Conservation (phyloP, 768 basidiomycete species). For the Boletus reticuloceps region DNA sequence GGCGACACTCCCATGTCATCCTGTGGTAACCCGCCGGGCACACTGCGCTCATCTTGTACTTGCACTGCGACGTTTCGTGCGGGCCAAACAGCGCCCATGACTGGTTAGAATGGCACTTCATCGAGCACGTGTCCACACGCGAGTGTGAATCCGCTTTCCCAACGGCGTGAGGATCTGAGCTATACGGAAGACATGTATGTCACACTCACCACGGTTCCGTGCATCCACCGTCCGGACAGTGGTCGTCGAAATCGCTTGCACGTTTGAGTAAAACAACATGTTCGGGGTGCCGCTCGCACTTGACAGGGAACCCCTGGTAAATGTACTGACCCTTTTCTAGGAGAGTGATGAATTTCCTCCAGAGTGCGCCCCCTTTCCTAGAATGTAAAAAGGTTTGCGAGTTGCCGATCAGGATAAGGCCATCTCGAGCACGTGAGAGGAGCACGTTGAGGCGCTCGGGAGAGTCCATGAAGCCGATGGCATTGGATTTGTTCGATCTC, state of each 20-base stretch:
- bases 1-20: slow-evolving; percentile 41
- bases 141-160: slow-evolving; percentile 6
- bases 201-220: slow-evolving; percentile 49
- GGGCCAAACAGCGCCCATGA: slow-evolving; percentile 34
- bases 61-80: slow-evolving; percentile 40
- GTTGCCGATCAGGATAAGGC: slow-evolving; percentile 65
- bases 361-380: slow-evolving; percentile 14
- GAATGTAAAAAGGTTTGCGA: slow-evolving; percentile 49
- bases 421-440: slow-evolving; percentile 64
- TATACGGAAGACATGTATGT: no score
- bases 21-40: slow-evolving; percentile 47
- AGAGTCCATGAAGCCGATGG: slow-evolving; percentile 71
- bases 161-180: neutral
- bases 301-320: slow-evolving; percentile 45
- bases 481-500: slow-evolving; percentile 50
- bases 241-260: slow-evolving; percentile 48
- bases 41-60: slow-evolving; percentile 27
- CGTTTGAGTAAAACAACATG: slow-evolving; percentile 36
- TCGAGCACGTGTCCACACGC: slow-evolving; percentile 43
- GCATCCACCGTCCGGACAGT: slow-evolving; percentile 65
- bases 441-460: slow-evolving; percentile 70
- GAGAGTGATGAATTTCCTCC: slow-evolving; percentile 11
- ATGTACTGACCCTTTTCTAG: slow-evolving; percentile 7
- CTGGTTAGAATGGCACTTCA: slow-evolving; percentile 54
- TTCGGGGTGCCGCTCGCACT: slow-evolving; percentile 53